phyloP scores from a whole-genome alignment of 768 basidiomycete species.

The Clitopilus passeckerianus region DNA sequence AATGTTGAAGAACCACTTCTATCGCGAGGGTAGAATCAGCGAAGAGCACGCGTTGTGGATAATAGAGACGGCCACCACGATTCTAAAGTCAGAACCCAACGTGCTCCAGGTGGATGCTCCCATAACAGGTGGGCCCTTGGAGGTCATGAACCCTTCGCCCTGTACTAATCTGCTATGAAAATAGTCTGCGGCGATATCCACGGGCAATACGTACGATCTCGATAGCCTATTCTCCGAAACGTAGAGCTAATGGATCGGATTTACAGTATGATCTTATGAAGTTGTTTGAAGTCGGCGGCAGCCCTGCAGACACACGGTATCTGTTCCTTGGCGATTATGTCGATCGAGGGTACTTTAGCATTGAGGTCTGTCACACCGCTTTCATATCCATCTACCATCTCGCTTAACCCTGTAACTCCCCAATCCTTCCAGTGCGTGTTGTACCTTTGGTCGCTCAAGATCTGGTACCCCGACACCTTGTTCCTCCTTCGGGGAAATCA shows the following conservation, averaged over 20 bases:
- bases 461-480: constrained; percentile 97
- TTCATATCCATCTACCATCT: background rate
- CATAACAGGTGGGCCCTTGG: constrained; percentile 72
- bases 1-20: constrained; percentile 98
- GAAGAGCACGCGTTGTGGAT: constrained; percentile 97
- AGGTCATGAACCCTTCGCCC: background rate
- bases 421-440: constrained; percentile 74
- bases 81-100: constrained; percentile 83
- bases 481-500: constrained; percentile 98
- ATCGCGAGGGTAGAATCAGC: constrained; percentile 88
- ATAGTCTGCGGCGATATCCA: constrained; percentile 97
- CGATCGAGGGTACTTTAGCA: constrained; percentile 90
- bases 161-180: background rate
- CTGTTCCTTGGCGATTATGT: constrained; percentile 93
- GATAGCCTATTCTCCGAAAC: background rate
- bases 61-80: constrained; percentile 78
- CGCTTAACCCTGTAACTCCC: constrained; percentile 6
- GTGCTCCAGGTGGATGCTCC: constrained; percentile 94
- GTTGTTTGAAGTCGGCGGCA: constrained; percentile 90
- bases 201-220: constrained; percentile 82
- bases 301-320: constrained; percentile 90
- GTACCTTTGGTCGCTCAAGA: constrained; percentile 97
- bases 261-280: constrained; percentile 90
- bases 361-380: constrained; percentile 54
- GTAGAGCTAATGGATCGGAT: constrained; percentile 3